Evolutionary conservation across 768 basidiomycete genomes (phyloP).

Genomic region (Podaxis mareebaensis): DNA sequence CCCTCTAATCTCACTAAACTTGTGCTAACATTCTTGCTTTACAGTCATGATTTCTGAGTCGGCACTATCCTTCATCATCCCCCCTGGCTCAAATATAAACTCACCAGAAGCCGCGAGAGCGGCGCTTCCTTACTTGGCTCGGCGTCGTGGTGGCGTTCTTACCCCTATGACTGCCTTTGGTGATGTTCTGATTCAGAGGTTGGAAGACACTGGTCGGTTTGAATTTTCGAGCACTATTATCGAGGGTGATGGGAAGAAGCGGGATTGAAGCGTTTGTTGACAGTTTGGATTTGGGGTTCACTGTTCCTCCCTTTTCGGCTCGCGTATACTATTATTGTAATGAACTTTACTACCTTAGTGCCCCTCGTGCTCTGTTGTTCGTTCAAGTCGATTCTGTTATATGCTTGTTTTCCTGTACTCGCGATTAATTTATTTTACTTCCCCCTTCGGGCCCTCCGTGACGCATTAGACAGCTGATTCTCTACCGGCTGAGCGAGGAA

Average conservation of each 20-base stretch:
- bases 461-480: too few species aligned
- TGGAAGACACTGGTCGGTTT: conserved; percentile 59
- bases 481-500: too few species aligned
- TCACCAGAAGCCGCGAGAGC: conserved; percentile 31
- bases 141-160: conserved; percentile 77
- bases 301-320: background rate
- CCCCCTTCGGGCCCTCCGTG: background rate
- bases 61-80: conserved; percentile 69
- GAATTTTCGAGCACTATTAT: conserved; percentile 56
- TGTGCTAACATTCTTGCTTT: background rate
- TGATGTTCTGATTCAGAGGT: conserved; percentile 66
- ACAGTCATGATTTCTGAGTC: conserved; percentile 60
- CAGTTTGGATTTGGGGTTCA: background rate
- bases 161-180: conserved; percentile 87
- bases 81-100: conserved; percentile 30
- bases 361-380: too few species aligned
- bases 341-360: background rate
- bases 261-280: background rate
- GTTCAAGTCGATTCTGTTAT: too few species aligned
- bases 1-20: conserved; percentile 2
- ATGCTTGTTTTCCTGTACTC: background rate
- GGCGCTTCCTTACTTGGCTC: conserved; percentile 55
- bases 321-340: background rate
- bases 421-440: background rate
- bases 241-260: conserved; percentile 19